These are phyloP conservation scores for Oryza glaberrima DNA, from an alignment of 176 grass and related monocot species.

Conservation along the genomic window DNA sequence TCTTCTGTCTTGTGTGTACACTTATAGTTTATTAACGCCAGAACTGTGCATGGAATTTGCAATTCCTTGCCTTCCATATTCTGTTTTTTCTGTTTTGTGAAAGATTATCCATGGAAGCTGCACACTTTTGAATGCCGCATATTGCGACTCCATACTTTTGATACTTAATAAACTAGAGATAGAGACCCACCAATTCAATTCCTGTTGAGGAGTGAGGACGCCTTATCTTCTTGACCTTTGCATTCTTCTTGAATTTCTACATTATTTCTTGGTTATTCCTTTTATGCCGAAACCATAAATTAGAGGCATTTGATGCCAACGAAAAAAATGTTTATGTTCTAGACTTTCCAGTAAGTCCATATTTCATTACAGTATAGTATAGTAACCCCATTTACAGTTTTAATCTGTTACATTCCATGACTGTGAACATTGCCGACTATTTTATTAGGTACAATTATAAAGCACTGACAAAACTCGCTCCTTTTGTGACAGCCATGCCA, in stretches of 20 bases:
- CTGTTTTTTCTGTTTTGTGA: background rate
- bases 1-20: background rate
- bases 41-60: background rate
- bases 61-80: background rate
- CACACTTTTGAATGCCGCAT: background rate
- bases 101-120: background rate
- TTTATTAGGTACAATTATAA: background rate
- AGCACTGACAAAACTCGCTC: background rate
- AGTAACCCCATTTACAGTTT: background rate
- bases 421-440: background rate
- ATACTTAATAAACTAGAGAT: background rate
- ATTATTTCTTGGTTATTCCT: background rate
- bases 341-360: background rate
- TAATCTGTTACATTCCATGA: background rate
- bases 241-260: background rate
- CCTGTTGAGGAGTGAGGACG: background rate
- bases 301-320: background rate
- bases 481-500: constrained; percentile 67
- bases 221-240: background rate
- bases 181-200: background rate
- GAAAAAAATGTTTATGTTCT: background rate
- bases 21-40: too few species aligned
- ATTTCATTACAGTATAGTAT: background rate
- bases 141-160: background rate
- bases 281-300: background rate